Evolutionary conservation across 2,329 filamentous ascomycete species (phyloP).

Genomic region (Stemphylium beticola): DNA sequence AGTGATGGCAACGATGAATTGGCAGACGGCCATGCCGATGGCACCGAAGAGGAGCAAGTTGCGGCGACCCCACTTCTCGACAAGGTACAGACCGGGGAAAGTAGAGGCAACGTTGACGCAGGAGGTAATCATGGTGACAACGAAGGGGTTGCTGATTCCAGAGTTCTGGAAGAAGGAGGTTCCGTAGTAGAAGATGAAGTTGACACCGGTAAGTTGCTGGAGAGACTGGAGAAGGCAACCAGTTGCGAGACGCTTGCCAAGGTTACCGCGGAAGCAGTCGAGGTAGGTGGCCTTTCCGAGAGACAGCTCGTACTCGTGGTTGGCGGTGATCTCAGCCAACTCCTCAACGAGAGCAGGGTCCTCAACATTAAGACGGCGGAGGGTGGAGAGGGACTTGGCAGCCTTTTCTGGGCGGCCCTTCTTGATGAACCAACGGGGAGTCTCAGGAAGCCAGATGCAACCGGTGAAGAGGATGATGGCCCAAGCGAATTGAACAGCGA

Average conservation of each 20-base stretch:
- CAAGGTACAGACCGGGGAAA: conserved; percentile 74
- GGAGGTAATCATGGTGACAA: conserved; percentile 76
- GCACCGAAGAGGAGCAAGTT: conserved; percentile 76
- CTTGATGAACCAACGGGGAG: conserved; percentile 74
- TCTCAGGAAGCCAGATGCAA: conserved; percentile 72
- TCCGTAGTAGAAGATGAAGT: conserved; percentile 54
- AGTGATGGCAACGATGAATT: conserved; percentile 51
- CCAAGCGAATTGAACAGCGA: conserved; percentile 77
- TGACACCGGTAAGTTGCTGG: conserved; percentile 70
- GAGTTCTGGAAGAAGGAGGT: conserved; percentile 51
- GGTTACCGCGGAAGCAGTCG: conserved; percentile 55
- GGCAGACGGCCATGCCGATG: conserved; percentile 67
- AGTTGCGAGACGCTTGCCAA: conserved; percentile 69
- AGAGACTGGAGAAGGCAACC: conserved; percentile 78
- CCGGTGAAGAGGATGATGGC: conserved; percentile 70
- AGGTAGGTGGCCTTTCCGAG: conserved; percentile 56
- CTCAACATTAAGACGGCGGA: conserved; percentile 66
- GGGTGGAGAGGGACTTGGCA: conserved; percentile 65
- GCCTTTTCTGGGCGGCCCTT: conserved; percentile 67
- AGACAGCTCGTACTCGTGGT: conserved; percentile 76
- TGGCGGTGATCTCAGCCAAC: conserved; percentile 67
- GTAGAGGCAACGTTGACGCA: conserved; percentile 80
- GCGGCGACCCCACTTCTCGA: conserved; percentile 80
- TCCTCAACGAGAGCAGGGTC: conserved; percentile 67
- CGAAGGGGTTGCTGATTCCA: conserved; percentile 60